phyloP scores from a whole-genome alignment of 495 filamentous ascomycete genomes.

The Lepraria neglecta region DNA sequence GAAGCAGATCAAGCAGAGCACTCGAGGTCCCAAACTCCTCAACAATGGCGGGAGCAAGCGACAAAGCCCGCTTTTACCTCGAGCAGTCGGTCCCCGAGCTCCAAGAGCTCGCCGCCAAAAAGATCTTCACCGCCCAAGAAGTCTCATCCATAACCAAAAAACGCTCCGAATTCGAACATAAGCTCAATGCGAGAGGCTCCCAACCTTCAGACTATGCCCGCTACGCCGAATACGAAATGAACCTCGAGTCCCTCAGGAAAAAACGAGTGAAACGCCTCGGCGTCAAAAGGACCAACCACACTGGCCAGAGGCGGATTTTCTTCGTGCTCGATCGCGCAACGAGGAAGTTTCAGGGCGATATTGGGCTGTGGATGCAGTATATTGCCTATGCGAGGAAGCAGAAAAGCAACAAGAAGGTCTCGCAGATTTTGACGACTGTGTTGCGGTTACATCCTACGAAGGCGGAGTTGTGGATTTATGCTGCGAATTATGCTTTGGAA shows the following conservation, averaged over 20 bases:
- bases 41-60: slow-evolving; percentile 73
- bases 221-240: slow-evolving; percentile 88
- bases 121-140: slow-evolving; percentile 83
- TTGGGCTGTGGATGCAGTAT: slow-evolving; percentile 88
- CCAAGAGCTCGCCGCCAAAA: slow-evolving; percentile 78
- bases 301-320: slow-evolving; percentile 75
- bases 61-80: slow-evolving; percentile 91
- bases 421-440: slow-evolving; percentile 66
- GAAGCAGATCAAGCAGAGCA: neutral
- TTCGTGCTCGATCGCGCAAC: slow-evolving; percentile 83
- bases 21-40: neutral
- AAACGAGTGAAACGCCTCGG: slow-evolving; percentile 76
- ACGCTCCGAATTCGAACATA: slow-evolving; percentile 89
- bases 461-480: slow-evolving; percentile 79
- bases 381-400: slow-evolving; percentile 72
- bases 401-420: slow-evolving; percentile 73
- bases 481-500: slow-evolving; percentile 69
- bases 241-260: slow-evolving; percentile 70
- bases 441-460: slow-evolving; percentile 80
- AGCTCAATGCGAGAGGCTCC: slow-evolving; percentile 71
- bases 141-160: slow-evolving; percentile 81
- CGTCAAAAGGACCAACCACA: slow-evolving; percentile 55
- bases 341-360: slow-evolving; percentile 72
- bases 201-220: slow-evolving; percentile 70
- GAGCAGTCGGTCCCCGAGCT: slow-evolving; percentile 88